These are phyloP conservation scores for Gossypium davidsonii DNA, from an alignment of 441 rosid species.

Conservation along the genomic window DNA sequence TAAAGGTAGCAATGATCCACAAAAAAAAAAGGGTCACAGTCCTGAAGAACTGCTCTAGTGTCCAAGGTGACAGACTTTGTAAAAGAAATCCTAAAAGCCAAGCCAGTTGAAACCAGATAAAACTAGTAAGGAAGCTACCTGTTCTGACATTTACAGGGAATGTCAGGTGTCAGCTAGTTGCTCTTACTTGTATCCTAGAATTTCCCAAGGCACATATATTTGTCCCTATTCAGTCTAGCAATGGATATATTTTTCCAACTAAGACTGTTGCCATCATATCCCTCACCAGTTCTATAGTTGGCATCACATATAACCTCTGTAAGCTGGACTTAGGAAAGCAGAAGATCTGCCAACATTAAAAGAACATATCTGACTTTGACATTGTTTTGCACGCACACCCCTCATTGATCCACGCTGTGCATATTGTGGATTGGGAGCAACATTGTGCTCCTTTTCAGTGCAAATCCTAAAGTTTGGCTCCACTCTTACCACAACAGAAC, in stretches of 20 bases:
- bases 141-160: too few relatives aligned
- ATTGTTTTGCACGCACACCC: background rate
- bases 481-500: background rate
- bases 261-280: background rate
- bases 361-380: background rate
- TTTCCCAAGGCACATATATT: background rate
- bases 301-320: background rate
- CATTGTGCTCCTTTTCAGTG: background rate
- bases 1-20: background rate
- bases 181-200: background rate
- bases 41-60: background rate
- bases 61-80: background rate
- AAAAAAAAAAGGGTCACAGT: background rate
- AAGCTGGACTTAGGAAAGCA: background rate
- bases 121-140: too few relatives aligned
- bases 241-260: background rate
- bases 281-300: background rate
- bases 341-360: background rate
- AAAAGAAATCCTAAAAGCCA: background rate
- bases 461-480: background rate
- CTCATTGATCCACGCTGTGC: background rate
- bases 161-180: background rate
- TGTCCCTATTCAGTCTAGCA: background rate
- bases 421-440: background rate
- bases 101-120: background rate